phyloP scores from a whole-genome alignment of 768 basidiomycete species.

The Guyanaporus albipodus region DNA sequence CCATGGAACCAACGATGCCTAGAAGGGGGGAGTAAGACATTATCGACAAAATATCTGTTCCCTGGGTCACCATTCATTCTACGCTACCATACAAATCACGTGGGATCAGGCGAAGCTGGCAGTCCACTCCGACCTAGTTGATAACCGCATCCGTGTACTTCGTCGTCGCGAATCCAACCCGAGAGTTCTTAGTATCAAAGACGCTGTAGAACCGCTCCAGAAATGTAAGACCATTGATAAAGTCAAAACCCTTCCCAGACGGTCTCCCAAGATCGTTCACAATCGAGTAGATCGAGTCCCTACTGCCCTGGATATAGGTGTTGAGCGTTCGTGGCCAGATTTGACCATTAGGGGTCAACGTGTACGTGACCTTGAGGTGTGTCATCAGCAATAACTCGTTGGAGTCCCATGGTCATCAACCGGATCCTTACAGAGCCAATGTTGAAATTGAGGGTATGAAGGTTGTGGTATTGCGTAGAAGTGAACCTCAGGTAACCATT shows the following conservation, averaged over 20 bases:
- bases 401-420: background rate
- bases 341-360: background rate
- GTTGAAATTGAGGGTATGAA: background rate
- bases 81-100: too few species aligned
- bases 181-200: background rate
- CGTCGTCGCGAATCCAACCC: background rate
- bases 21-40: too few species aligned
- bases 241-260: background rate
- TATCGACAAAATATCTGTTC: too few species aligned
- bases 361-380: background rate
- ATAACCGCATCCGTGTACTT: background rate
- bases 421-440: background rate
- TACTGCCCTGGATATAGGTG: background rate
- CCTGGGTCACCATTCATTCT: too few species aligned
- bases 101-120: too few species aligned
- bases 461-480: background rate
- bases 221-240: background rate
- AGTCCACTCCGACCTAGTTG: background rate
- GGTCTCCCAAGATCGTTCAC: background rate
- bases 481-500: background rate
- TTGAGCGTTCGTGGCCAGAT: background rate
- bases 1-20: too few species aligned
- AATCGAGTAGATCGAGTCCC: background rate
- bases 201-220: background rate
- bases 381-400: background rate